Base-by-base conservation (phyloP, 306 rosid species). In the Purshia tridentata region DNA sequence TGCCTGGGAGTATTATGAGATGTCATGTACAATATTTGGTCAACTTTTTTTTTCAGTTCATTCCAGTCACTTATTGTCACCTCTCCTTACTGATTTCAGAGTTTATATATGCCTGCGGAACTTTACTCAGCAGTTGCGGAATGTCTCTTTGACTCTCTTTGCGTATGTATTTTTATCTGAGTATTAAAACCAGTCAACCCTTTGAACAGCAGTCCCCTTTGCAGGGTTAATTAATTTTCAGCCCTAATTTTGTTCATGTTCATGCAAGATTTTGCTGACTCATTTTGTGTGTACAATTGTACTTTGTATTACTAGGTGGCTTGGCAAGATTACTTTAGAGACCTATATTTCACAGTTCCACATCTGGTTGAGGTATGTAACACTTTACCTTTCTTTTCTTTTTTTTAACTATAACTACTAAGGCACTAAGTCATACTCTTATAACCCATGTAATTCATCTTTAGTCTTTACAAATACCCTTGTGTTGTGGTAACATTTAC, bases 311-410 rank as follows among this genome's bases (percentile, higher is more conserved):
- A 78, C 74, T 86, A 95, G 98, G 78, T 95, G 97, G 97, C 99
- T 95, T 77, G 99, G 99, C 78, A 95, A 95, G 91, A 78, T 95
- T 76, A 95, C 99, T 67, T 84, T 95, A 82, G 99, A 95, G 88
- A 92, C 99, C 35, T 91, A 95, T 82, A 95, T 95, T 87, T 92
- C 99, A 77, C 99, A 95, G 81, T 92, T 95, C 84, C 99, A 95
- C 77, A 95, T 95, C 78, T 95, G 99, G 99, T 85, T 95, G 92
- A 95, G 99, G 99, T 95, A 73, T 65, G 88, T 79, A 67, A 75
- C 49, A 74, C 12, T 69, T 41, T 9, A 10, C 22, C 3, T 50
- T 6, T 53, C 39, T 54, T 9, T 62, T 0, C 14, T 4, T 76
- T 18, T 40, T 8, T 65, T 69, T 37, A 74, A n/a, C 23, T 51